Evolutionary conservation across 1,139 yeast species (phyloP).

Genomic region (Saccharomycopsis hybrid): DNA sequence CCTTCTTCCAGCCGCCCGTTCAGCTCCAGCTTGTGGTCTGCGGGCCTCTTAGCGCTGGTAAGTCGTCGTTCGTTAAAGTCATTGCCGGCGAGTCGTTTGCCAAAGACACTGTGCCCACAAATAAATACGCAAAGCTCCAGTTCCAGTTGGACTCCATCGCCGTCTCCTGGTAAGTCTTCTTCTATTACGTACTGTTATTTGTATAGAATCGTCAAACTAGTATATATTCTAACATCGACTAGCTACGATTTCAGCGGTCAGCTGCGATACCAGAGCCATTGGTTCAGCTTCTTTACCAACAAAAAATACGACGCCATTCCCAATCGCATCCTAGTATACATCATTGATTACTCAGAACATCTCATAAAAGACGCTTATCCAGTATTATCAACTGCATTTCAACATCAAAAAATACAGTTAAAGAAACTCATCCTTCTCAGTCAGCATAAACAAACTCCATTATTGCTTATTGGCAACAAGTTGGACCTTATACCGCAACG

Average conservation of each 20-base stretch:
- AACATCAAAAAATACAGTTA: neutral
- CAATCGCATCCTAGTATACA: constrained; percentile 14
- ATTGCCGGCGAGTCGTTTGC: neutral
- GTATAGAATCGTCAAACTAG: too few species aligned
- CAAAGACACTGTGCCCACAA: constrained; percentile 10
- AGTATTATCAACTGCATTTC: constrained; percentile 2
- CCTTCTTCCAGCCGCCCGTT: too few species aligned
- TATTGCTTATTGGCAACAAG: constrained; percentile 15
- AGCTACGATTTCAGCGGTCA: constrained; percentile 15
- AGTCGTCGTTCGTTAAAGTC: neutral
- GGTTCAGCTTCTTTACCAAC: constrained; percentile 2
- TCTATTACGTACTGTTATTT: too few species aligned
- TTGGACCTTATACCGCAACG: constrained; percentile 3
- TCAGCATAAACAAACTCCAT: neutral
- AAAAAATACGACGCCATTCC: neutral
- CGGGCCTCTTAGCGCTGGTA: constrained; percentile 13
- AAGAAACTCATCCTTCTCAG: constrained; percentile 3
- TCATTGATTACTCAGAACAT: constrained; percentile 15
- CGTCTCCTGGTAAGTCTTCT: constrained; percentile 1
- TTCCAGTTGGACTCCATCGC: neutral
- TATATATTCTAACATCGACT: neutral
- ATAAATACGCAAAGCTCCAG: neutral
- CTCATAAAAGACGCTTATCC: neutral
- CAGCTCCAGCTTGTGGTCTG: constrained; percentile 4
- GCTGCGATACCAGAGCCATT: constrained; percentile 1